Percentiles rank a stretch among this genome's conserved stretches.
phyloP scores from a whole-genome alignment of 2,329 filamentous ascomycete species.

The Xylariaceae sp. region DNA sequence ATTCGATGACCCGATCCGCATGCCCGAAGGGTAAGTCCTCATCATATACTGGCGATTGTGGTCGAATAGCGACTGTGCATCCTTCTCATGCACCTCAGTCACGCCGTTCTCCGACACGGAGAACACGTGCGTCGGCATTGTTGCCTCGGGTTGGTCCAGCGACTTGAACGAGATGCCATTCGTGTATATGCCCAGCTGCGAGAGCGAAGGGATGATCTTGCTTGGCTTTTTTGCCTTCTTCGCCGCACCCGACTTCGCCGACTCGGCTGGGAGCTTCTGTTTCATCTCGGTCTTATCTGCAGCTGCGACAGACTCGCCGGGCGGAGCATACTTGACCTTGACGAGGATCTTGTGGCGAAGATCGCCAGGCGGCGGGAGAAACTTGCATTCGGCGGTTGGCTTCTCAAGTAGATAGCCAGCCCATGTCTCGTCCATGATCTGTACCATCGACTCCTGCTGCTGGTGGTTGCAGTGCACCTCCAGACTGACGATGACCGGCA shows the following conservation, averaged over 20 bases:
- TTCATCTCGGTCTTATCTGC: constrained; percentile 21
- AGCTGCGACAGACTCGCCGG: constrained; percentile 26
- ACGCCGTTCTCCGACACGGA: constrained; percentile 63
- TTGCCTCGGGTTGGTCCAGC: constrained; percentile 66
- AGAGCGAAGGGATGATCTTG: constrained; percentile 70
- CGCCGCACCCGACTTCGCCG: constrained; percentile 43
- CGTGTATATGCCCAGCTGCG: constrained; percentile 76
- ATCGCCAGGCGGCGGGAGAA: constrained; percentile 64
- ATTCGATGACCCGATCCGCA: constrained; percentile 80
- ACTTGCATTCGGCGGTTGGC: constrained; percentile 41
- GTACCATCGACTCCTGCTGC: constrained; percentile 87
- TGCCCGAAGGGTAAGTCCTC: constrained; percentile 81
- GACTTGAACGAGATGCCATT: constrained; percentile 77
- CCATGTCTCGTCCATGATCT: constrained; percentile 87
- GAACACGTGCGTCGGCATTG: constrained; percentile 66
- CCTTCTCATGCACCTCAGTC: constrained; percentile 53
- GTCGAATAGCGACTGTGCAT: constrained; percentile 57
- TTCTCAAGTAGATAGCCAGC: constrained; percentile 63
- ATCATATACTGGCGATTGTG: constrained; percentile 82
- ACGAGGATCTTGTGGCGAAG: constrained; percentile 76
- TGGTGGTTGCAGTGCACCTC: constrained; percentile 80
- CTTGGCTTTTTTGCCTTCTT: constrained; percentile 45
- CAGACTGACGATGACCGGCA: constrained; percentile 89
- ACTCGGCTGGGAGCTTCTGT: constrained; percentile 27
- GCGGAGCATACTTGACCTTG: constrained; percentile 70